Conservation (phyloP, 1,284 basidiomycete genomes). For the Rhodotorula sp. region DNA sequence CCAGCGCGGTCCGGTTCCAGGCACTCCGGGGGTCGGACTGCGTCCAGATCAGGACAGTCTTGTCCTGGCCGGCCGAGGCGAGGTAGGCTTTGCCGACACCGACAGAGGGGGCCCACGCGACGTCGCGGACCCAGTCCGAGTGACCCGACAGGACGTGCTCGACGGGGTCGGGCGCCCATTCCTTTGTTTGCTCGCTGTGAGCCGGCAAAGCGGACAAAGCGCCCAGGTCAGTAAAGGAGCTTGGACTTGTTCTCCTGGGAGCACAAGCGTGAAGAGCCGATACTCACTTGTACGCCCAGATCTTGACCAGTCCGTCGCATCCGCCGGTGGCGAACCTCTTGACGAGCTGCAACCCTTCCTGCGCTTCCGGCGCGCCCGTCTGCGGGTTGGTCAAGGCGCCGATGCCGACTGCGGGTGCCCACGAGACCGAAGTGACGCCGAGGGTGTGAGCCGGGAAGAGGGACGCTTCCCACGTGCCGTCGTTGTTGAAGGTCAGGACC, state of each 20-base stretch:
- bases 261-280: neutral
- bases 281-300: slow-evolving; percentile 71
- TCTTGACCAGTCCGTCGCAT: slow-evolving; percentile 91
- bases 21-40: slow-evolving; percentile 72
- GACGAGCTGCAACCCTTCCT: slow-evolving; percentile 41
- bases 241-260: too few relatives aligned
- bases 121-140: slow-evolving; percentile 95
- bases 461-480: slow-evolving; percentile 92
- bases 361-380: slow-evolving; percentile 1
- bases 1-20: slow-evolving; percentile 83
- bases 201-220: too few relatives aligned
- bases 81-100: slow-evolving; percentile 92
- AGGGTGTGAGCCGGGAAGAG: slow-evolving; percentile 95
- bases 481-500: slow-evolving; percentile 95
- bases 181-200: slow-evolving; percentile 47
- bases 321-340: slow-evolving; percentile 94
- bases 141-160: slow-evolving; percentile 79
- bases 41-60: slow-evolving; percentile 92
- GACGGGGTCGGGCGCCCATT: slow-evolving; percentile 73
- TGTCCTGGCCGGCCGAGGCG: slow-evolving; percentile 91
- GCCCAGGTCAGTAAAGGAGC: neutral
- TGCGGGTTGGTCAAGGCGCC: slow-evolving; percentile 24
- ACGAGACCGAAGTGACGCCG: slow-evolving; percentile 94
- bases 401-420: slow-evolving; percentile 77
- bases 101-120: slow-evolving; percentile 96